Conservation (phyloP, 2,329 filamentous ascomycete genomes). For the Fusarium phyllophilum region DNA sequence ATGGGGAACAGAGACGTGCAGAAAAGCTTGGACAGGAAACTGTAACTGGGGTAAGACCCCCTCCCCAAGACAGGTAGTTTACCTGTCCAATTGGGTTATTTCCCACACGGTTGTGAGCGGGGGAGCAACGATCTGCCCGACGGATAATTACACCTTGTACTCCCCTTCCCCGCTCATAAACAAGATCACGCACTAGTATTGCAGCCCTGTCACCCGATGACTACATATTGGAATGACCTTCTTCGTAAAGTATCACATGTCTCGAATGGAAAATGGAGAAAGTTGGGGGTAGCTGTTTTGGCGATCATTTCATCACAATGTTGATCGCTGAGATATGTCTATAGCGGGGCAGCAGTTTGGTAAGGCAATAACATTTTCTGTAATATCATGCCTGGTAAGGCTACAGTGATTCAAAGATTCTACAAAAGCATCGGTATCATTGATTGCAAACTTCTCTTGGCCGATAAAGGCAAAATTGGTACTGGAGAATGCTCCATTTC, state of each 20-base stretch:
- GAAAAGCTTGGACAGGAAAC: not conserved
- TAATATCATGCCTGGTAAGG: too few species aligned
- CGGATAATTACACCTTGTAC: not conserved
- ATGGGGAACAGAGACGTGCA: not conserved
- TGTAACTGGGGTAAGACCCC: not conserved
- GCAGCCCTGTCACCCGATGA: not conserved
- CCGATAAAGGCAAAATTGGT: too few species aligned
- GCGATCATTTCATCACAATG: rapidly evolving
- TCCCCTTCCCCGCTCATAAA: not conserved
- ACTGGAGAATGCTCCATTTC: too few species aligned
- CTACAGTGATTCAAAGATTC: too few species aligned
- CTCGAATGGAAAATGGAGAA: too few species aligned
- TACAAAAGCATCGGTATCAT: too few species aligned
- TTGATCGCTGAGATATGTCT: not conserved
- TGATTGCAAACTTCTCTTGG: too few species aligned
- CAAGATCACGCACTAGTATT: not conserved
- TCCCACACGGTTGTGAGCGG: rapidly evolving
- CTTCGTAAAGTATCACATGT: not conserved
- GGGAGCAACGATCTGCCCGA: not conserved
- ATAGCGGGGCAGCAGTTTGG: not conserved
- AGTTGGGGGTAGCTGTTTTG: not conserved
- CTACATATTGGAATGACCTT: not conserved
- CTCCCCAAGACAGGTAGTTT: not conserved
- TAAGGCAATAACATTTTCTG: too few species aligned
- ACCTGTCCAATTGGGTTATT: not conserved